Base-by-base conservation (phyloP, 257 asterid species). In the Knoxia roxburghii region DNA sequence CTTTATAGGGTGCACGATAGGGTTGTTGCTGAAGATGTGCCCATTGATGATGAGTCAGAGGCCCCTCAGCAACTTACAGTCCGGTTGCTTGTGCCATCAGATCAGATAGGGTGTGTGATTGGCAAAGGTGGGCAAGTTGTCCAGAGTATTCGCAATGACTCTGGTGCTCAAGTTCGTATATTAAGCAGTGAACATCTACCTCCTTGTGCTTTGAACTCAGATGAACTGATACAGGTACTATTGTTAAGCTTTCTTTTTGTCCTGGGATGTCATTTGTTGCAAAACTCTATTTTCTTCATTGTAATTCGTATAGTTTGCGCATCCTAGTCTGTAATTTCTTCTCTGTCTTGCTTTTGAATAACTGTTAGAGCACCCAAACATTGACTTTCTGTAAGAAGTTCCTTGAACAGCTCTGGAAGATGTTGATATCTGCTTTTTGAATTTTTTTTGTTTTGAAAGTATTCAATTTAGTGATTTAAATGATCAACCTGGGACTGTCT, bases 181-280 rank as follows among this genome's bases (percentile, higher is more conserved):
- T 74, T 87, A 68, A 86, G 91, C 68, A 84, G 86, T 21, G 96
- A 87, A 65, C 91, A 92, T 80, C 75, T 92, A 72, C 98, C 98
- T 0, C 96, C 96, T 48, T 92, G 98, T 83, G 96, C 97, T 70
- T 69, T 92, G 63, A 75, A 82, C 70, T 77, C 98, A 17, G 98
- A 92, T 68, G 98, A 89, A 76, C 81, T 92, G 64, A 76, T 92
- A 68, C 96, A 87, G 98, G 98, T 92, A 75, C 55, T 12, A 9
- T 33, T 35, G 11, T 23, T 43, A 54, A 61, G 61, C 20, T 23
- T 41, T 21, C 35, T 46, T 26, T 7, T 7, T 6, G 14, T 30
- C 13, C 7, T 45, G 27, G 17, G 21, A 14, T 61, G 3, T 23
- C 52, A 23, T 46, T 17, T 33, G 11, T 45, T 46, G 57, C 52